Evolutionary conservation across 1,139 yeast genomes (phyloP).

Genomic region (Suhomyces bribrorum): DNA sequence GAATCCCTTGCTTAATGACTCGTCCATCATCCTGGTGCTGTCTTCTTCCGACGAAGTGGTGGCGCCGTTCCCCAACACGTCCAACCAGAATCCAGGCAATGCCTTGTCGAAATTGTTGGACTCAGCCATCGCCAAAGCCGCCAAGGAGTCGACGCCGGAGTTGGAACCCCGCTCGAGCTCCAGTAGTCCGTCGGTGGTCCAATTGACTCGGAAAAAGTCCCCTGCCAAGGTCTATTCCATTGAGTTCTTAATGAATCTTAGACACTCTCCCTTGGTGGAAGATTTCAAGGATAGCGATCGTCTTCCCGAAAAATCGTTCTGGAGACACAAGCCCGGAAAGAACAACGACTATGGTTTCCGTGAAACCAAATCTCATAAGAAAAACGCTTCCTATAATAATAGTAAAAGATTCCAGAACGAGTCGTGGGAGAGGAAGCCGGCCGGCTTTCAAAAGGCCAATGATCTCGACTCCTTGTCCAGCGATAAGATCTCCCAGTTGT

Average conservation of each 20-base stretch:
- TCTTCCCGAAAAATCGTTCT: slow-evolving; percentile 47
- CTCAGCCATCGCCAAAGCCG: slow-evolving; percentile 46
- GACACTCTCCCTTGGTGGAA: slow-evolving; percentile 37
- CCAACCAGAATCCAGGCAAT: slow-evolving; percentile 32
- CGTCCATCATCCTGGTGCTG: slow-evolving; percentile 31
- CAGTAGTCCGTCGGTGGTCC: slow-evolving; percentile 17
- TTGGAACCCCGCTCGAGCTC: slow-evolving; percentile 23
- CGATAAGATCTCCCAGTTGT: slow-evolving; percentile 34
- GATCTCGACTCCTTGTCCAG: slow-evolving; percentile 32
- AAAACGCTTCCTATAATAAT: slow-evolving; percentile 12
- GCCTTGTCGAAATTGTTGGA: slow-evolving; percentile 44
- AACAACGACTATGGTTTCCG: slow-evolving; percentile 6
- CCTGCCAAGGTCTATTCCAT: slow-evolving; percentile 36
- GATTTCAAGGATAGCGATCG: slow-evolving; percentile 25
- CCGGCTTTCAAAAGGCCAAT: slow-evolving; percentile 23
- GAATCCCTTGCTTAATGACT: slow-evolving; percentile 34
- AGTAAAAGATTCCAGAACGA: slow-evolving; percentile 23
- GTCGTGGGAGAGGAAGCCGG: slow-evolving; percentile 34
- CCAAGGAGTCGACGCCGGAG: slow-evolving; percentile 49
- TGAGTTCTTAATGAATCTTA: slow-evolving; percentile 36
- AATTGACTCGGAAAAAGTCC: slow-evolving; percentile 8
- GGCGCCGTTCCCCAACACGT: slow-evolving; percentile 5
- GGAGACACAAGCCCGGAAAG: slow-evolving; percentile 30
- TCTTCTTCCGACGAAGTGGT: slow-evolving; percentile 10
- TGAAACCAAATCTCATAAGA: slow-evolving; percentile 16